Base-by-base conservation (phyloP, 208 protist species). In the Angomonas ambiguus region DNA sequence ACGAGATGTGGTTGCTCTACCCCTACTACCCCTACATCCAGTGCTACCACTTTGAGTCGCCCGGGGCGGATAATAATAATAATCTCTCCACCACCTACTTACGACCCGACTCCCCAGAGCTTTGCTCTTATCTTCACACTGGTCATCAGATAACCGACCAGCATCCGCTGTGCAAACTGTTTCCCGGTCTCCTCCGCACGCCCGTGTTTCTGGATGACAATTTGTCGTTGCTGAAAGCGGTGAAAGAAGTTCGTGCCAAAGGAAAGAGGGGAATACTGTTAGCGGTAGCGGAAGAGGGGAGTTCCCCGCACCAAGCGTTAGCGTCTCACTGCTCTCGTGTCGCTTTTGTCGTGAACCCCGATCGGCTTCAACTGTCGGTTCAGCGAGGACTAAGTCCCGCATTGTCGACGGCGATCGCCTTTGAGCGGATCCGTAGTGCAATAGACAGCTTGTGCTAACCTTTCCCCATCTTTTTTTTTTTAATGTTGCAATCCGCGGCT, bases 1-100 rank as follows among this genome's bases (percentile, higher is more conserved):
- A 90, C 34, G 77, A 59, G 27, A 49, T 89, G 2, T 92, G 85
- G 85, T 55, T 92, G 13, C 49, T 94, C 32, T 83, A 94, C 51
- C 78, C 76, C 24, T 92, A 92, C 67, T 92, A 94, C 51, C 88
- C 85, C 0, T 88, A 89, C 31, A 64, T 92, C 8, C 55, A 77
- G 5, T 77, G 76, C 67, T 30, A 41, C 11, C 8, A 60, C 34
- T 33, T 60, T 24, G 49, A 34, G 31, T 13, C 38, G 6, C 42
- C 20, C 13, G 22, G 49, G 0, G 11, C 8, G 18, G 22, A 64
- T 4, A 10, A 16, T 24, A 18, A 56, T 1, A 20, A 18, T n/a
- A 13, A n/a, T 51, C n/a, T n/a, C n/a, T n/a, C n/a, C 24, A 24
- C 0, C 27, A 62, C 65, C 24, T 62, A 51, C 32, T 31, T 63